Evolutionary conservation across 2,329 filamentous ascomycete species (phyloP), one percentile per base, ranked within the genome.

Genomic region (Diaporthe citri): DNA sequence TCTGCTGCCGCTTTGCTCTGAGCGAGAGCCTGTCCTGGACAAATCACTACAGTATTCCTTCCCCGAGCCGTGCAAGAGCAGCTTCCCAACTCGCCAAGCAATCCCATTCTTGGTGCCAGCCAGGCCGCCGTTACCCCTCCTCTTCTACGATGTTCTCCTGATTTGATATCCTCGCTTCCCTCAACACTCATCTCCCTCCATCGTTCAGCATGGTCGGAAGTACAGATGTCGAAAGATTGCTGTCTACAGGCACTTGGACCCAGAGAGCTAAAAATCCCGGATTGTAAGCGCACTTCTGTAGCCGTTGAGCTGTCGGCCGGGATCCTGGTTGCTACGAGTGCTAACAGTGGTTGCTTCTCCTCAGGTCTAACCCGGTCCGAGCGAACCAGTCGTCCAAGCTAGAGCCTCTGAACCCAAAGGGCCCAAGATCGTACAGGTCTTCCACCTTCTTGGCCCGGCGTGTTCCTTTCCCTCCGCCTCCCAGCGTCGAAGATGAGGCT

Each of bases 401-500:
- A 46, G 64, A 64, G 41, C 69, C 48, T 43, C 52, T 64, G 39
- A 43, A 55, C 25, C 48, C 48, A 17, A 55, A 59, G 9, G 46
- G 28, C 41, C 28, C 57, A 15, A 75, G 57, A 36, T 22, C 52
- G 13, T 31, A 57, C 3, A 66, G 71, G 39, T 52, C 56, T 10
- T 59, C 71, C 20, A n/a, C 20, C 1, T 62, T 28, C 17, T 36
- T 56, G 25, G 7, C 22, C n/a, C 34, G 46, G 34, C 62, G 55
- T 36, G 43, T n/a, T 28, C 69, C 77, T 52, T 87, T 86, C 80
- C 91, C 93, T 8, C 93, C 93, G 1, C 86, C 87, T 25, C 92
- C 93, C 5, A 91, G 83, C 48, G 92, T 93, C 64, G 93, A 96
- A 81, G 93, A 95, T 80, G 93, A 95, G 81, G 84, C 81, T 22